Base-by-base conservation (phyloP, 345 rosid species). In the Eucalyptus cladocalyx region DNA sequence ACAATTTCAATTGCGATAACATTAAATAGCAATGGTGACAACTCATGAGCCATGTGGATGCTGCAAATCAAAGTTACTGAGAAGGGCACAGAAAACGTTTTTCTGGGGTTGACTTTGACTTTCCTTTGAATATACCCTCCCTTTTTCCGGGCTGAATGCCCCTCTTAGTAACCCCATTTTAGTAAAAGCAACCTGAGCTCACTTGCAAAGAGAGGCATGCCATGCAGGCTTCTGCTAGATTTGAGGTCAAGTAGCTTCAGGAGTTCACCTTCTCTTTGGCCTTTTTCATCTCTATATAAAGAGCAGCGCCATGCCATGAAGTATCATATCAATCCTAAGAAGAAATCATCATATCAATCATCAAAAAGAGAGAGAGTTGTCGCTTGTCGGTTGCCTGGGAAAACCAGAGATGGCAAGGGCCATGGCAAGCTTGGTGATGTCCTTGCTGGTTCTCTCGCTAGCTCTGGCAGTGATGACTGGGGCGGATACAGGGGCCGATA, bases 1-100 rank as follows among this genome's bases (percentile, higher is more conserved):
- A 56, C 62, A 10, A 10, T 10, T 56, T 56, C 30, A 0, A 23
- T 56, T 0, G 62, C 0, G 30, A 24, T 56, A 24, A 56, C 62
- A 56, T 26, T 24, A 23, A 5, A 56, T 56, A 56, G 62, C 28
- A 0, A 24, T 56, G 62, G 62, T 24, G 47, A 23, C 83, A 37
- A 76, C 83, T 76, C 47, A 10, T 42, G 45, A 76, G 28, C 28
- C 83, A 21, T 76, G 47, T 6, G 81, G 81, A 72, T 19, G 45
- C 45, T 37, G 83, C 83, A 76, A 37, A 76, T 76, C 47, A 37
- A 40, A 37, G 47, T 37, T 7, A 37, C 28, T 19, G 23, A 1
- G 24, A 76, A 21, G 28, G 45, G 28, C 7, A 10, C 9, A 11
- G 45, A 2, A 0, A 76, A 19, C 28, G 47, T 2, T 37, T 2